Percentiles rank a stretch among this genome's conserved stretches.
These are phyloP conservation scores for Pichia ethanolica DNA, from an alignment of 805 yeast genomes.

Conservation along the genomic window DNA sequence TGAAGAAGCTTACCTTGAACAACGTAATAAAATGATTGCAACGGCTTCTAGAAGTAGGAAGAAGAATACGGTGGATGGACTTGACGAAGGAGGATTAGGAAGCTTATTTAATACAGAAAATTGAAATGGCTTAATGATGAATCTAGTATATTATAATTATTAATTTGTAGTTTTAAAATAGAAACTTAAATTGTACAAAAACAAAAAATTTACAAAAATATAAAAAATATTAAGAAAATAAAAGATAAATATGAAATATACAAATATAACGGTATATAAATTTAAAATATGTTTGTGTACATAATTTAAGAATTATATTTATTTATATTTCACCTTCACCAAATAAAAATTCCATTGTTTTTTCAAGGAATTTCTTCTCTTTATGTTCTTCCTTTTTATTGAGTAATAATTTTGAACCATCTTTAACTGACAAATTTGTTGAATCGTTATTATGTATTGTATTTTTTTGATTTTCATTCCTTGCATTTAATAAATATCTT, in stretches of 20 bases:
- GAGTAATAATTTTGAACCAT: constrained; percentile 9
- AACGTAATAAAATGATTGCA: constrained; percentile 11
- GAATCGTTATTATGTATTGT: not conserved
- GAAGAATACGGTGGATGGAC: constrained; percentile 10
- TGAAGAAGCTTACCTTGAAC: constrained; percentile 18
- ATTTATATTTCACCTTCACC: constrained; percentile 11
- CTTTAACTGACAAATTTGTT: constrained; percentile 3
- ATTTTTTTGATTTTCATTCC: not conserved
- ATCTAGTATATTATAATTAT: no score
- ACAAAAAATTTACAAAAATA: not conserved
- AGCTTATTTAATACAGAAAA: constrained; percentile 10
- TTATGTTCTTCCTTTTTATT: not conserved
- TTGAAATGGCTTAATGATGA: not conserved
- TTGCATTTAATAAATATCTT: not conserved
- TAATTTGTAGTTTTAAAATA: no score
- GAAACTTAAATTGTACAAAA: no score
- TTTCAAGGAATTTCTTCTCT: constrained; percentile 2
- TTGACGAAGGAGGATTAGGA: constrained; percentile 12
- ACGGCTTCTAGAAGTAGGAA: constrained; percentile 9
- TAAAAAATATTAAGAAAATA: no score
- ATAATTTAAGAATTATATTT: not conserved
- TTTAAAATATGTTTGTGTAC: no score
- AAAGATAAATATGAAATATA: no score
- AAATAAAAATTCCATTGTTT: constrained; percentile 7
- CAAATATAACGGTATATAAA: no score